A percentile compares a stretch with the other conserved stretches of the same genome.
phyloP scores from a whole-genome alignment of 192 early-diverging fungal genomes.

The Entophlyctis helioformis region DNA sequence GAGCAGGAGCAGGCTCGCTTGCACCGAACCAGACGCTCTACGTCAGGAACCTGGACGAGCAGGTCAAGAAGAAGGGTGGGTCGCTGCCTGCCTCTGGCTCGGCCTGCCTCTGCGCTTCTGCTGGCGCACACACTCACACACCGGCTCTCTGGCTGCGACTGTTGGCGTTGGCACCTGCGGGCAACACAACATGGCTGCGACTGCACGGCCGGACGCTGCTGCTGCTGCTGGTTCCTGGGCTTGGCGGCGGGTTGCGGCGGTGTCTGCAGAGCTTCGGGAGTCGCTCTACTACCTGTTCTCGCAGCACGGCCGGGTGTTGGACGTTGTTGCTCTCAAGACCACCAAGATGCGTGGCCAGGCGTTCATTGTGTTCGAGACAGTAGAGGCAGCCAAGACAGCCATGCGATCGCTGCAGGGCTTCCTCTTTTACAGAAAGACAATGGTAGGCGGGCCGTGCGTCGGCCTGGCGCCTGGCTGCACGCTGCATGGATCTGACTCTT shows the following conservation, averaged over 20 bases:
- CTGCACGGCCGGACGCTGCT: background rate
- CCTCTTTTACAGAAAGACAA: slow-evolving; percentile 63
- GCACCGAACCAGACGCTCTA: slow-evolving; percentile 79
- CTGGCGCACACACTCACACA: background rate
- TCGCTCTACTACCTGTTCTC: slow-evolving; percentile 78
- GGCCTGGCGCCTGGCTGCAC: too few species aligned
- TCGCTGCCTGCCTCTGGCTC: background rate
- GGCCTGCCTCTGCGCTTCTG: background rate
- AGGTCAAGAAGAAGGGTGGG: slow-evolving; percentile 60
- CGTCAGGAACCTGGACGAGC: slow-evolving; percentile 59
- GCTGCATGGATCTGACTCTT: background rate
- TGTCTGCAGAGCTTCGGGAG: slow-evolving; percentile 51
- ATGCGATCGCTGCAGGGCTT: slow-evolving; percentile 81
- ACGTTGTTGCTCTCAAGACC: slow-evolving; percentile 76
- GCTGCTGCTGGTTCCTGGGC: background rate
- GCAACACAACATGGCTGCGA: background rate
- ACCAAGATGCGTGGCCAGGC: slow-evolving; percentile 86
- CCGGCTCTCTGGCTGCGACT: background rate
- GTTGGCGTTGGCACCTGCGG: background rate
- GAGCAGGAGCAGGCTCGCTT: too few species aligned
- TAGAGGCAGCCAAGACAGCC: slow-evolving; percentile 75
- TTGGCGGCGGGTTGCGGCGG: background rate
- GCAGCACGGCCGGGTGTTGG: slow-evolving; percentile 73
- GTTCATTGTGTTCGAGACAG: slow-evolving; percentile 77
- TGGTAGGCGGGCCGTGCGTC: slow-evolving; percentile 50